Conservation (phyloP, 371 early-diverging fungal species). For the Chytridiales sp. region DNA sequence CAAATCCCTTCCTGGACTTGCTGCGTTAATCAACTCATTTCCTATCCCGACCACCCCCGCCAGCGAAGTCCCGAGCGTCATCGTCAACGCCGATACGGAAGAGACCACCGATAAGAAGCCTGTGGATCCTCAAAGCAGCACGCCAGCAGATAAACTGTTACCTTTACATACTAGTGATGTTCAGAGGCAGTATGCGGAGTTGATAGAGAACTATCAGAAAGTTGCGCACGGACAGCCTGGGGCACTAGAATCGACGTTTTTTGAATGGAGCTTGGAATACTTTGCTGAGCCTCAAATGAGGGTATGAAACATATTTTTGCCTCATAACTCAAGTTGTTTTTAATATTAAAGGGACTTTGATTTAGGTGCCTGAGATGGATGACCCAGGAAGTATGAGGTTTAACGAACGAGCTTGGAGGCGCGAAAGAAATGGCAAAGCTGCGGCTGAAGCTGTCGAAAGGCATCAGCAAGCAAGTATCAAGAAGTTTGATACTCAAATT, state of each 20-base stretch:
- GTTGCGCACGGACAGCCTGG: conserved; percentile 6
- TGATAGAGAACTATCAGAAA: too few relatives aligned
- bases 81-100: neutral
- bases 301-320: conserved; percentile 35
- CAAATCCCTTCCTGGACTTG: conserved; percentile 25
- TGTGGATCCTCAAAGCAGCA: too few relatives aligned
- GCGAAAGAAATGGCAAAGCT: conserved; percentile 67
- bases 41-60: conserved; percentile 1
- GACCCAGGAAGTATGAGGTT: conserved; percentile 80
- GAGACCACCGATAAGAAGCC: too few relatives aligned
- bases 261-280: conserved; percentile 84
- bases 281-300: conserved; percentile 89
- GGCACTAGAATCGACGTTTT: conserved; percentile 58
- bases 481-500: conserved; percentile 32
- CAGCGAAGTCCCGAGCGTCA: too few relatives aligned
- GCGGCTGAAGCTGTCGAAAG: conserved; percentile 52
- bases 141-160: too few relatives aligned
- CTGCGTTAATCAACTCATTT: conserved; percentile 14
- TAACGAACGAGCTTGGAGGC: conserved; percentile 77
- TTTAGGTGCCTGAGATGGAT: conserved; percentile 73
- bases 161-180: too few relatives aligned
- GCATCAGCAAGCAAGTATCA: conserved; percentile 7
- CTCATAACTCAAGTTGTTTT: too few relatives aligned
- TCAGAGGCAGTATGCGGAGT: too few relatives aligned
- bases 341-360: neutral